Conservation (phyloP, 1,284 basidiomycete species). For the Vanrija humicola region DNA sequence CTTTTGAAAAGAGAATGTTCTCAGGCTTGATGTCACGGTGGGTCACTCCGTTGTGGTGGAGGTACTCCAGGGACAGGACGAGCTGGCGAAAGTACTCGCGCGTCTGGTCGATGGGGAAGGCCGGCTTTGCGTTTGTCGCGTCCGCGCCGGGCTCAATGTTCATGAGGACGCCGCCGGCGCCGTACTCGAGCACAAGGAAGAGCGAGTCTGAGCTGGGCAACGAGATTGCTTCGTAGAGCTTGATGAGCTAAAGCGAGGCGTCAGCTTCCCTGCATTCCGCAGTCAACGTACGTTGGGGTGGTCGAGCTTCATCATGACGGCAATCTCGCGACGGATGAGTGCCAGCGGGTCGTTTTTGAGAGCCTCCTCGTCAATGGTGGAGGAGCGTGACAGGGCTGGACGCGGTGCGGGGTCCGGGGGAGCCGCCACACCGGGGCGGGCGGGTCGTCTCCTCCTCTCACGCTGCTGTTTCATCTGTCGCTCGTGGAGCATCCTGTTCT, state of each 20-base stretch:
- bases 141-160: slow-evolving; percentile 45
- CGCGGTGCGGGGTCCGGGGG: too few relatives aligned
- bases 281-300: slow-evolving; percentile 43
- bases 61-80: slow-evolving; percentile 53
- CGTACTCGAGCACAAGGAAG: slow-evolving; percentile 55
- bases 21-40: slow-evolving; percentile 56
- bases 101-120: slow-evolving; percentile 28
- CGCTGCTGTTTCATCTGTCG: slow-evolving; percentile 20
- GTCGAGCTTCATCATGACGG: slow-evolving; percentile 52
- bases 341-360: slow-evolving; percentile 41
- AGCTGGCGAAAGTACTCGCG: slow-evolving; percentile 55
- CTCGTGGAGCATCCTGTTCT: slow-evolving; percentile 36
- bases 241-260: slow-evolving; percentile 48
- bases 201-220: slow-evolving; percentile 54
- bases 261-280: slow-evolving; percentile 2
- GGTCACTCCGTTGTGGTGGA: slow-evolving; percentile 56
- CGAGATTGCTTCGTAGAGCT: slow-evolving; percentile 56
- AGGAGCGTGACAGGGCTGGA: too few relatives aligned
- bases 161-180: slow-evolving; percentile 54
- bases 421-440: too few relatives aligned
- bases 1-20: slow-evolving; percentile 54
- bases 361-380: background rate
- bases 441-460: background rate
- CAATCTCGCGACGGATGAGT: slow-evolving; percentile 48
- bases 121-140: slow-evolving; percentile 39